Base-by-base conservation (phyloP, 805 yeast species). In the Ogataea paradorogensis region DNA sequence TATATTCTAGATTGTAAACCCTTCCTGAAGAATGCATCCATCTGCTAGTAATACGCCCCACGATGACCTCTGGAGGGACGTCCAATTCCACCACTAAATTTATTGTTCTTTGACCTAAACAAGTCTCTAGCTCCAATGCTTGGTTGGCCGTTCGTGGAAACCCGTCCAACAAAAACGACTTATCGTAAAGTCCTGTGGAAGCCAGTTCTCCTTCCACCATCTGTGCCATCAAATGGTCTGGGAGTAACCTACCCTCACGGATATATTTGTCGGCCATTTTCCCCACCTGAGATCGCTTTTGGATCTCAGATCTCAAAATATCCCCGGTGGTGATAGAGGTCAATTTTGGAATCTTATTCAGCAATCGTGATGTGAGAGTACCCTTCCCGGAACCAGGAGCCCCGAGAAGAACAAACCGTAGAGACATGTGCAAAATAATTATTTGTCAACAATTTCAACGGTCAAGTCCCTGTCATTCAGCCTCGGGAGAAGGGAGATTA, bases 331-430 rank as follows among this genome's bases (percentile, higher is more conserved):
- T 80, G 7, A 91, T 63, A 1, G 91, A 67, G 10, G 70, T 59
- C 15, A 90, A 61, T 27, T 51, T 47, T 2, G 83, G 74, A 42
- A 80, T 71, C 28, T 66, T 62, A 36, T 74, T 72, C 43, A 82
- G 59, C 4, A 90, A 66, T 43, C 80, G 71, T 2, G 83, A 64
- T 0, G 96, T 84, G 50, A 84, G 85, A 0, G 98, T 90, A 1
- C 97, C 97, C 58, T 90, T 90, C 1, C 98, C 98, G 1, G 96
- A 74, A 0, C 98, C 98, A 0, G 98, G 98, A 0, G 97, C 95
- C 3, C 97, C 97, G 18, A 91, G 65, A 7, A 90, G 67, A 20
- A 90, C 69, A 27, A 88, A 62, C 52, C 96, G 67, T 13, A 84
- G 58, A 1, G 90, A 81, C 29, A 48, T 60, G 18, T 8, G 15